Conservation (phyloP, 805 yeast species). For the Candida dajiaensis region DNA sequence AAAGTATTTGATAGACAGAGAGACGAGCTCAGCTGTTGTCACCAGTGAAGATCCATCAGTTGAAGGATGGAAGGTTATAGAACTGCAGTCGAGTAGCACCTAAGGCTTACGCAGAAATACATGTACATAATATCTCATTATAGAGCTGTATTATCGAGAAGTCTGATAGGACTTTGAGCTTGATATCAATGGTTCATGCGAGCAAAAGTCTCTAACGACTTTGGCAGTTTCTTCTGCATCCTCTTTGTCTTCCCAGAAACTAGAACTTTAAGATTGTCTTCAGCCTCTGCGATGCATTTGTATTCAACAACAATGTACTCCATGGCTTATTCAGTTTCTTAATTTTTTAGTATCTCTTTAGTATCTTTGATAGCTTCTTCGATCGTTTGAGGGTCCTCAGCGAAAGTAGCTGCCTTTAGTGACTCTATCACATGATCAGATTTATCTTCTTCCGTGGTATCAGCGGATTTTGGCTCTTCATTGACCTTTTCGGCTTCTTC, state of each 20-base stretch:
- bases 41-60: conserved; percentile 26
- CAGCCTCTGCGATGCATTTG: background rate
- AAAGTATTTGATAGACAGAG: conserved; percentile 44
- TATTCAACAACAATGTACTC: background rate
- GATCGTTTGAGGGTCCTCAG: conserved; percentile 1
- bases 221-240: background rate
- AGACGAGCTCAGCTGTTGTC: conserved; percentile 36
- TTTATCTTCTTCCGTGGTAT: background rate
- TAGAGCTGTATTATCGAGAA: no score
- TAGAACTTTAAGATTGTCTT: background rate
- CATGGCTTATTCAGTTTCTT: background rate
- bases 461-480: background rate
- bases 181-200: no score
- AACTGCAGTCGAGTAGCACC: conserved; percentile 3
- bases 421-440: background rate
- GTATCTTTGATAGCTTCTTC: no score
- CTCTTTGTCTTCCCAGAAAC: background rate
- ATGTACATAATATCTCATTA: background rate
- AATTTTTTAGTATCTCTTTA: background rate
- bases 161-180: no score
- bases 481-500: background rate
- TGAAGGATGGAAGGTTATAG: conserved; percentile 18
- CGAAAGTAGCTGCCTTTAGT: background rate
- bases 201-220: no score
- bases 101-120: background rate